Evolutionary conservation across 1,139 yeast genomes (phyloP).

Genomic region (Pichia sp.): DNA sequence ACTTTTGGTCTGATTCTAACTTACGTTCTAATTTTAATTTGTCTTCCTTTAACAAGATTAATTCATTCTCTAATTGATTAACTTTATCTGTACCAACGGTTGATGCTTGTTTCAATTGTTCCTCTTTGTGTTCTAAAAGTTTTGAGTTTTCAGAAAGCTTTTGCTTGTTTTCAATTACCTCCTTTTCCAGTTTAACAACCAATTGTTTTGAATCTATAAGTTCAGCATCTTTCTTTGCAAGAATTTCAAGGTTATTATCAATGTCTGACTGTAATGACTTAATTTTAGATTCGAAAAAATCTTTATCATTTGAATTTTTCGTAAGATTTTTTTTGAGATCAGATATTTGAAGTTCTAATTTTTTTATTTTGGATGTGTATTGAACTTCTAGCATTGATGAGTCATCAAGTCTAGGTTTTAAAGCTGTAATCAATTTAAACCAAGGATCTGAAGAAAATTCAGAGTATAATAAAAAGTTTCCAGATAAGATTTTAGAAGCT

Average conservation of each 20-base stretch:
- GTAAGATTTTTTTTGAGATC: conserved; percentile 7
- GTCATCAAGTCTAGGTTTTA: conserved; percentile 66
- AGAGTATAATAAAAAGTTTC: conserved; percentile 51
- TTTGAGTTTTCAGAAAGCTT: background rate
- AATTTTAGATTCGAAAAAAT: conserved; percentile 13
- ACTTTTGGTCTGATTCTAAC: conserved; percentile 26
- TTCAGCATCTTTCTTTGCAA: conserved; percentile 39
- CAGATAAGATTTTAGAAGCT: conserved; percentile 64
- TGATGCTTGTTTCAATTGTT: conserved; percentile 5
- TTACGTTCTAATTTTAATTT: conserved; percentile 6
- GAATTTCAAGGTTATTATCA: conserved; percentile 33
- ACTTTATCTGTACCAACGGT: conserved; percentile 3
- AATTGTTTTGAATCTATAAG: conserved; percentile 34
- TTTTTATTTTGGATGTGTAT: conserved; percentile 45
- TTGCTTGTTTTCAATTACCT: conserved; percentile 11
- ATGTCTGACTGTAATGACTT: conserved; percentile 27
- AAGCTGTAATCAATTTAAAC: conserved; percentile 64
- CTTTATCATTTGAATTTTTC: conserved; percentile 1
- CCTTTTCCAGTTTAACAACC: conserved; percentile 35
- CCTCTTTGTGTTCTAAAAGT: conserved; percentile 5
- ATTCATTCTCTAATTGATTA: conserved; percentile 14
- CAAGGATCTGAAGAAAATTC: conserved; percentile 61
- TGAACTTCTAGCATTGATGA: conserved; percentile 33
- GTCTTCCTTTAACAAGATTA: conserved; percentile 23
- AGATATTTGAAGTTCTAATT: conserved; percentile 38